phyloP scores from a whole-genome alignment of 2,329 filamentous ascomycete species.

The Apiospora aurea region DNA sequence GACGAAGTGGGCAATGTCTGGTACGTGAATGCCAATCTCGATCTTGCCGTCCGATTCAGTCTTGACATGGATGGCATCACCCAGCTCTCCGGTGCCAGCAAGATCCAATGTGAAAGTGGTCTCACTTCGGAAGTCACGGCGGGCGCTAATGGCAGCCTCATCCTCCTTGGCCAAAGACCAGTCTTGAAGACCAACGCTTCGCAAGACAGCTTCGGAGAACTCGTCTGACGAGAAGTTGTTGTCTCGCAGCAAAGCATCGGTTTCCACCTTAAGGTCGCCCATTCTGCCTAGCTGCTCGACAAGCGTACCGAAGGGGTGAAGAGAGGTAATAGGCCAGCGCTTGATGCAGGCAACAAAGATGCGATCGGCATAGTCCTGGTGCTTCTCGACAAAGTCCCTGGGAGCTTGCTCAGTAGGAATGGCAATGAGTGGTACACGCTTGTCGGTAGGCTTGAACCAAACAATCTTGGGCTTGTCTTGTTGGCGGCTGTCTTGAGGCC shows the following conservation, averaged over 20 bases:
- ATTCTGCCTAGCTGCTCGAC: slow-evolving; percentile 97
- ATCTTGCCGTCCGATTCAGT: slow-evolving; percentile 82
- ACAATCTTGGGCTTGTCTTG: slow-evolving; percentile 99
- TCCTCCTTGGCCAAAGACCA: slow-evolving; percentile 89
- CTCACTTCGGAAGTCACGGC: slow-evolving; percentile 90
- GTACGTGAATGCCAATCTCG: slow-evolving; percentile 93
- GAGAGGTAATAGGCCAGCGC: slow-evolving; percentile 98
- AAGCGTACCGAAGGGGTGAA: slow-evolving; percentile 96
- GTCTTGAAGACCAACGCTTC: slow-evolving; percentile 89
- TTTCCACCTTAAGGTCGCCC: slow-evolving; percentile 97
- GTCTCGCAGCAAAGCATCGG: slow-evolving; percentile 93
- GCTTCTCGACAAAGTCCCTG: slow-evolving; percentile 97
- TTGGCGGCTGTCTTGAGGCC: slow-evolving; percentile 80
- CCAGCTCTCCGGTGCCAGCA: slow-evolving; percentile 85
- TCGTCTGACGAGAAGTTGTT: slow-evolving; percentile 99
- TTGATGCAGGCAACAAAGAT: slow-evolving; percentile 99
- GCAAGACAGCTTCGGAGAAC: slow-evolving; percentile 94
- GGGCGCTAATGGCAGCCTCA: slow-evolving; percentile 73
- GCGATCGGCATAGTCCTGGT: slow-evolving; percentile 95
- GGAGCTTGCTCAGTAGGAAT: slow-evolving; percentile 98
- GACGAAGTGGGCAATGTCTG: slow-evolving; percentile 95
- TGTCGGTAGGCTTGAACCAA: slow-evolving; percentile 99
- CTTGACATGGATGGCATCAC: slow-evolving; percentile 93
- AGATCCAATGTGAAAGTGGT: slow-evolving; percentile 92
- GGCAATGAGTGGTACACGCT: slow-evolving; percentile 96